phyloP scores from a whole-genome alignment of 495 filamentous ascomycete genomes.

The Aspergillus hancockii region DNA sequence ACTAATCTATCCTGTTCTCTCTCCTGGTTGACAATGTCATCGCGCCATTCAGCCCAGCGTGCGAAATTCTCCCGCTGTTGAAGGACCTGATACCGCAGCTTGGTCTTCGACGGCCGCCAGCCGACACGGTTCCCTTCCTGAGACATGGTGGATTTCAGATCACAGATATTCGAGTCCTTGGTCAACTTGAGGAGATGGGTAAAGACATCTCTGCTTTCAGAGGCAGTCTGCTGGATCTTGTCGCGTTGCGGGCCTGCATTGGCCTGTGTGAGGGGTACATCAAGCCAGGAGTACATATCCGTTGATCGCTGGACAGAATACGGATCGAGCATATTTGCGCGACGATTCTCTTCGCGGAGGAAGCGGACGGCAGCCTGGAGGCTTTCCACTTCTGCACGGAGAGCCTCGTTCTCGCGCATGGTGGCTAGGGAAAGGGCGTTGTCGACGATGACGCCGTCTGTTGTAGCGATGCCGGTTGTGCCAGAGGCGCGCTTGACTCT shows the following conservation, averaged over 20 bases:
- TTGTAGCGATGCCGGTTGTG: slow-evolving; percentile 49
- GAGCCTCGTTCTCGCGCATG: slow-evolving; percentile 71
- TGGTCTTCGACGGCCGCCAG: slow-evolving; percentile 62
- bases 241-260: slow-evolving; percentile 52
- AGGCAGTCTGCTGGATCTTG: slow-evolving; percentile 57
- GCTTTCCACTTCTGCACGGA: slow-evolving; percentile 67
- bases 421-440: slow-evolving; percentile 52
- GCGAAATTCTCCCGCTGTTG: slow-evolving; percentile 63
- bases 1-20: slow-evolving; percentile 45
- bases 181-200: slow-evolving; percentile 70
- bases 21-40: slow-evolving; percentile 52
- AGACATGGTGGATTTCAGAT: slow-evolving; percentile 49
- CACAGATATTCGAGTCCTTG: slow-evolving; percentile 57
- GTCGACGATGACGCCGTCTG: slow-evolving; percentile 47
- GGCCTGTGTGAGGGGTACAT: slow-evolving; percentile 58
- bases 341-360: slow-evolving; percentile 75
- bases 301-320: slow-evolving; percentile 56
- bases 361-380: slow-evolving; percentile 78
- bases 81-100: slow-evolving; percentile 58
- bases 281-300: slow-evolving; percentile 57
- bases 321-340: slow-evolving; percentile 62
- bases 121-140: slow-evolving; percentile 50
- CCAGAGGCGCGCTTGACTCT: slow-evolving; percentile 49
- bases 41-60: slow-evolving; percentile 60
- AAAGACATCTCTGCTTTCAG: slow-evolving; percentile 71